These are phyloP conservation scores for Phyllosticta capitalensis DNA, from an alignment of 2,329 filamentous ascomycete genomes.

Conservation along the genomic window DNA sequence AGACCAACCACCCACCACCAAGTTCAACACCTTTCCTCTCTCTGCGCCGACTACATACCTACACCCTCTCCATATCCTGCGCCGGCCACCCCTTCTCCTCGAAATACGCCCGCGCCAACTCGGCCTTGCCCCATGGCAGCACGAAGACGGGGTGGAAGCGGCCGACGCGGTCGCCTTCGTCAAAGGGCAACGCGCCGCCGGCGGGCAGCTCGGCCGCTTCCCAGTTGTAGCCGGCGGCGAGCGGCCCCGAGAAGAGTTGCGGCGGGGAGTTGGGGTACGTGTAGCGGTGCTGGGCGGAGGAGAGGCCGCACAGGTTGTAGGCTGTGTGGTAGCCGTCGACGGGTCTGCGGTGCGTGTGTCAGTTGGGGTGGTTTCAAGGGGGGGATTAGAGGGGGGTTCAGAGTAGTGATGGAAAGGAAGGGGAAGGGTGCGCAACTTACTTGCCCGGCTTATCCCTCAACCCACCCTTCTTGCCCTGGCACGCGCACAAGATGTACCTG, in stretches of 20 bases:
- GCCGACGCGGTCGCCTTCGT: slow-evolving; percentile 58
- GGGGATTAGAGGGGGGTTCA: neutral
- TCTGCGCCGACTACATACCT: no score
- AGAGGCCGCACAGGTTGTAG: slow-evolving; percentile 75
- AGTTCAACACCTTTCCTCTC: slow-evolving; percentile 1
- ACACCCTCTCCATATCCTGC: slow-evolving; percentile 20
- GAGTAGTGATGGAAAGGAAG: neutral
- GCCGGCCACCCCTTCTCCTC: slow-evolving; percentile 46
- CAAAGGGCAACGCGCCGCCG: slow-evolving; percentile 37
- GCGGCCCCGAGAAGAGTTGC: slow-evolving; percentile 12
- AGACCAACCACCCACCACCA: neutral
- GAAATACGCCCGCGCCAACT: slow-evolving; percentile 57
- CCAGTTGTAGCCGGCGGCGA: slow-evolving; percentile 38
- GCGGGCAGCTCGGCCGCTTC: slow-evolving; percentile 37
- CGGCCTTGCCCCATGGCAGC: slow-evolving; percentile 62
- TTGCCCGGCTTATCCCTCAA: slow-evolving; percentile 89
- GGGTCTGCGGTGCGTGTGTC: slow-evolving; percentile 38
- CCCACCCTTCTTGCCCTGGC: slow-evolving; percentile 71
- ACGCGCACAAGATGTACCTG: slow-evolving; percentile 82
- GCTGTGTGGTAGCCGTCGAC: slow-evolving; percentile 89
- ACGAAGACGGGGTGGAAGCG: slow-evolving; percentile 78
- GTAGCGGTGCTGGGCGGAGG: slow-evolving; percentile 63
- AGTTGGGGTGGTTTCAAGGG: slow-evolving; percentile 8
- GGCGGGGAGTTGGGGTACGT: slow-evolving; percentile 32
- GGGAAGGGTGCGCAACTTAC: slow-evolving; percentile 40